Conservation (phyloP, 1,284 basidiomycete species). For the Vanrija sp. region DNA sequence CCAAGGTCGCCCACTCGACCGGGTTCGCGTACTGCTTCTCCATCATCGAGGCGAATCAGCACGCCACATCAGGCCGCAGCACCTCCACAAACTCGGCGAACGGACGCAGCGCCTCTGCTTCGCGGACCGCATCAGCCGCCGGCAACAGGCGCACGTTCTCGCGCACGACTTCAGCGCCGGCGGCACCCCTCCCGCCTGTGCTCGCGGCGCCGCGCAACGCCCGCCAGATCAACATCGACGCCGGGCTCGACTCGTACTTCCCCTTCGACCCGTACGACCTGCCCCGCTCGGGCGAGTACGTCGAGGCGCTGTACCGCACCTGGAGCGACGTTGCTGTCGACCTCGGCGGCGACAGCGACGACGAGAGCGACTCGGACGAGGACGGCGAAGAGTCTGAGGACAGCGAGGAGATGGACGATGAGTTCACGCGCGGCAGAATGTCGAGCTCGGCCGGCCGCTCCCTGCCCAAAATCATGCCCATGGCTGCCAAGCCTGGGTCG, state of each 20-base stretch:
- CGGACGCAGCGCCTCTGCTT: constrained; percentile 13
- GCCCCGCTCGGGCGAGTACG: constrained; percentile 54
- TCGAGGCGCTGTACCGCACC: constrained; percentile 54
- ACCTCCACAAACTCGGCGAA: constrained; percentile 15
- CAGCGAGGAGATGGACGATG: constrained; percentile 19
- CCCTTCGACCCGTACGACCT: constrained; percentile 98
- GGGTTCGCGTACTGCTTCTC: constrained; percentile 94
- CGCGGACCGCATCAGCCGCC: neutral
- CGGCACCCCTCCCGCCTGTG: neutral
- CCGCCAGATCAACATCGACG: constrained; percentile 52
- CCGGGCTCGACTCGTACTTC: constrained; percentile 89
- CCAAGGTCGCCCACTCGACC: constrained; percentile 84
- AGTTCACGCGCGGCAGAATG: constrained; percentile 1
- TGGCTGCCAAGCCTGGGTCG: constrained; percentile 10
- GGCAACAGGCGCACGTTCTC: constrained; percentile 4
- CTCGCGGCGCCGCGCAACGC: constrained; percentile 31
- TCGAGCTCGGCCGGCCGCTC: neutral
- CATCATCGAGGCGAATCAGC: constrained; percentile 76
- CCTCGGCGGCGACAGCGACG: constrained; percentile 41
- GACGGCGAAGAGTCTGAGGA: constrained; percentile 56
- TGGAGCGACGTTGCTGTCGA: constrained; percentile 55
- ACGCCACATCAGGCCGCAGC: constrained; percentile 14
- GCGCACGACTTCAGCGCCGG: constrained; percentile 1
- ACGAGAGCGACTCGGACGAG: constrained; percentile 31
- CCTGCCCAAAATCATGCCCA: neutral